These are phyloP conservation scores for Xylariales sp. DNA, from an alignment of 2,329 filamentous ascomycete species.

Conservation along the genomic window DNA sequence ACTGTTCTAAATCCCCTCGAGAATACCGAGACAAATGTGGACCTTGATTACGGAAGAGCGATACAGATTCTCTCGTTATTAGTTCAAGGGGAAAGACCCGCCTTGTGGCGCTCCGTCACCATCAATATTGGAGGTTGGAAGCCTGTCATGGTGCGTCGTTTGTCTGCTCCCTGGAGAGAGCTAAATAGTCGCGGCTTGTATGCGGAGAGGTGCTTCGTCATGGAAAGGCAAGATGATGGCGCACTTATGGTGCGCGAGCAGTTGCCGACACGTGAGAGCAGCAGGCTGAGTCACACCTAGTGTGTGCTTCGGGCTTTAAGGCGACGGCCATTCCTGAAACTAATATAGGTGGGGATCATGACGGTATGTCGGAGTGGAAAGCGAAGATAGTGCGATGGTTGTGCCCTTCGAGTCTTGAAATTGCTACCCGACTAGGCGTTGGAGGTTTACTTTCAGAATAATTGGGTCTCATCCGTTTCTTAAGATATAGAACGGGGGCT, in stretches of 20 bases:
- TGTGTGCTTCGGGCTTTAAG: no score
- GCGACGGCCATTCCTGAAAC: no score
- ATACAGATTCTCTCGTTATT: conserved; percentile 52
- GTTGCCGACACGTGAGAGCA: conserved; percentile 23
- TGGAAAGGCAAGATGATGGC: conserved; percentile 47
- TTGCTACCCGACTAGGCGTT: background rate
- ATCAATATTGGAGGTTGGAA: conserved; percentile 63
- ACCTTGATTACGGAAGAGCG: conserved; percentile 54
- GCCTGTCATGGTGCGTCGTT: conserved; percentile 57
- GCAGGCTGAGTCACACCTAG: background rate
- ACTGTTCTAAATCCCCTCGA: conserved; percentile 53
- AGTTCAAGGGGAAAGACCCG: conserved; percentile 45
- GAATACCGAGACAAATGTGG: conserved; percentile 42
- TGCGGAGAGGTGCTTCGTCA: conserved; percentile 61
- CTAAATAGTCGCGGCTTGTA: conserved; percentile 57
- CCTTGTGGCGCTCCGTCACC: conserved; percentile 56
- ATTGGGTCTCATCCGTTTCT: background rate
- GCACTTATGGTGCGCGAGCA: conserved; percentile 44
- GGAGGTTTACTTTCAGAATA: background rate
- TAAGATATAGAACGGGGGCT: background rate
- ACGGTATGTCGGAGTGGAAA: background rate
- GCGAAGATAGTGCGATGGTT: background rate
- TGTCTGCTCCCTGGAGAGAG: conserved; percentile 55
- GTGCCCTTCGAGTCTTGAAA: background rate
- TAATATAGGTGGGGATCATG: background rate